Conservation (phyloP, 139 green algal species). For the Chlorella sp. region DNA sequence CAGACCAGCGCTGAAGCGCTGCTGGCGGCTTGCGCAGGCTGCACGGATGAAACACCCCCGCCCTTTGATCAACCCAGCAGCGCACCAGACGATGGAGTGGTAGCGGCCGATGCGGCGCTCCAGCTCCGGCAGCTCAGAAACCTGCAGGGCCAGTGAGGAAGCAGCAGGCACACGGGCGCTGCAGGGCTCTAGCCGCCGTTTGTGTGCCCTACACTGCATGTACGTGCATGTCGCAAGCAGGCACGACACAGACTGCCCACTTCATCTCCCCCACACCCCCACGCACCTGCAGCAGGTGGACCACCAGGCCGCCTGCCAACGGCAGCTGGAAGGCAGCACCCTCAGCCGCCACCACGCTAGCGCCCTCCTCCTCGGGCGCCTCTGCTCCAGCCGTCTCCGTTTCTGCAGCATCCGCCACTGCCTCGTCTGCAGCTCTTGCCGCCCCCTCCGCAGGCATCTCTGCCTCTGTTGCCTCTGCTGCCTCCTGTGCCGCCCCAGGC, state of each 20-base stretch:
- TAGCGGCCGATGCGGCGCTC: constrained; percentile 1
- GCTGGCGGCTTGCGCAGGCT: too few species aligned
- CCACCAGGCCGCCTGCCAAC: not conserved
- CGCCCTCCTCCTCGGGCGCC: too few species aligned
- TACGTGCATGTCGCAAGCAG: too few species aligned
- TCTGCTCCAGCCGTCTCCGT: not conserved
- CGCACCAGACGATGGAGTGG: constrained; percentile 21
- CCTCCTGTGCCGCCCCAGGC: not conserved
- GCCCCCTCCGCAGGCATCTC: not conserved
- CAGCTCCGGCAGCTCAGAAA: constrained; percentile 5
- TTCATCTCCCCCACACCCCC: too few species aligned
- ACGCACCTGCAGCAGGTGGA: constrained; percentile 16
- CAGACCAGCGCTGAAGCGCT: too few species aligned
- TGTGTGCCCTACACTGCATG: too few species aligned
- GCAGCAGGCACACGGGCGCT: too few species aligned
- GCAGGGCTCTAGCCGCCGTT: too few species aligned
- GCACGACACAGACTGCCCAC: too few species aligned
- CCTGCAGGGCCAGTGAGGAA: too few species aligned
- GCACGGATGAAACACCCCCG: too few species aligned
- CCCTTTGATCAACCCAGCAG: too few species aligned
- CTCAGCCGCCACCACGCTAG: not conserved
- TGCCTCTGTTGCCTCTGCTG: not conserved
- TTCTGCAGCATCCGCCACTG: not conserved
- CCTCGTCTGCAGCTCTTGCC: not conserved
- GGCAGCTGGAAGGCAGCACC: constrained; percentile 1